Conservation (phyloP, 352 stramenopile species). For the Phytopythium montanum region DNA sequence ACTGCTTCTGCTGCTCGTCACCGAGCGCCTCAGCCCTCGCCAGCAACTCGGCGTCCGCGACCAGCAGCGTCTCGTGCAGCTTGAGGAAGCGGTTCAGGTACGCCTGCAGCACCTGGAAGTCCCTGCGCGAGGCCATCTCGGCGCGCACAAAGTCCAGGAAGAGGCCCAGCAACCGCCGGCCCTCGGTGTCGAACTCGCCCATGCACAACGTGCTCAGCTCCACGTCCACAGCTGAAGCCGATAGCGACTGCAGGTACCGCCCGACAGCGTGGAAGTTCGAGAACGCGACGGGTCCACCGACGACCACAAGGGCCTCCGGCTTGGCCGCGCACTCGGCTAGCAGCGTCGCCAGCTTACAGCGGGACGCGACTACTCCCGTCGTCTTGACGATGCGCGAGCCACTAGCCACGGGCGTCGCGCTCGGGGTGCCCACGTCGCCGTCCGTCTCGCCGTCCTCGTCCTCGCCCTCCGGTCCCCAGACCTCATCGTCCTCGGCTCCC, state of each 20-base stretch:
- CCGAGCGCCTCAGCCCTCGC: conserved; percentile 52
- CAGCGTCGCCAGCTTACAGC: conserved; percentile 66
- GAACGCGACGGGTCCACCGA: conserved; percentile 18
- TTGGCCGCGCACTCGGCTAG: conserved; percentile 26
- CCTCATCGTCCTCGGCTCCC: too few relatives aligned
- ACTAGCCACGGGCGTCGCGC: conserved; percentile 14
- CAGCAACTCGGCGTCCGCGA: conserved; percentile 48
- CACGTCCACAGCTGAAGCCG: conserved; percentile 69
- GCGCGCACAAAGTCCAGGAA: conserved; percentile 67
- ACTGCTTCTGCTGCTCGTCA: conserved; percentile 64
- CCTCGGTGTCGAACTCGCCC: conserved; percentile 75
- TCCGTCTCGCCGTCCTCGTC: conserved; percentile 21
- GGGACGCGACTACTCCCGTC: conserved; percentile 60
- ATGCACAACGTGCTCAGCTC: conserved; percentile 85
- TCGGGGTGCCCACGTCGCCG: conserved; percentile 18
- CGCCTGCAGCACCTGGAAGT: conserved; percentile 81
- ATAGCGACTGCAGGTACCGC: conserved; percentile 69
- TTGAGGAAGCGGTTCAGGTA: conserved; percentile 88
- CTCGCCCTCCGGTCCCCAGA: conserved; percentile 15
- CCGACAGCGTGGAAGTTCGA: conserved; percentile 43
- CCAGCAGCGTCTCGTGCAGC: conserved; percentile 73
- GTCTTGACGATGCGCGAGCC: conserved; percentile 72
- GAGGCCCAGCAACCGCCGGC: conserved; percentile 53
- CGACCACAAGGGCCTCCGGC: conserved; percentile 9
- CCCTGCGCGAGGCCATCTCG: conserved; percentile 56